These are phyloP conservation scores for Daldinia bambusicola DNA, from an alignment of 495 filamentous ascomycete genomes.

Conservation along the genomic window DNA sequence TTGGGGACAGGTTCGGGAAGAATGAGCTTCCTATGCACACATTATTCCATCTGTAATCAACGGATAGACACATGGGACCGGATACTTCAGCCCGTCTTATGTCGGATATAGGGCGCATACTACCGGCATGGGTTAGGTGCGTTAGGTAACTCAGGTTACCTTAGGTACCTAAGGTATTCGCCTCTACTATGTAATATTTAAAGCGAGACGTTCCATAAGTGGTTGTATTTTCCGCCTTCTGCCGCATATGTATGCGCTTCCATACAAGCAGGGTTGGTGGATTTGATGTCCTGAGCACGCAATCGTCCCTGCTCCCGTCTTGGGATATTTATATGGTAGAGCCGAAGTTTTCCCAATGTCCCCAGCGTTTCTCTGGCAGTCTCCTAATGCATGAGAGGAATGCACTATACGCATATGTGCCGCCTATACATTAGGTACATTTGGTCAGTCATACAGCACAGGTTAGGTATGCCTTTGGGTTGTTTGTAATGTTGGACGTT, in stretches of 20 bases:
- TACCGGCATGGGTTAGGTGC: too few relatives aligned
- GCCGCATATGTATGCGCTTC: not conserved
- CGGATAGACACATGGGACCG: not conserved
- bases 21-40: not conserved
- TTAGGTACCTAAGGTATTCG: not conserved
- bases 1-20: not conserved
- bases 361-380: not conserved
- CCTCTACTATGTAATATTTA: not conserved
- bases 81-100: not conserved
- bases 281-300: not conserved
- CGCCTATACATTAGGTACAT: too few relatives aligned
- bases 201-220: not conserved
- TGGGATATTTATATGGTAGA: not conserved
- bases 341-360: not conserved
- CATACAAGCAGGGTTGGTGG: not conserved
- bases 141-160: too few relatives aligned
- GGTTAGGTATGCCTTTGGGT: not conserved
- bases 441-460: too few relatives aligned
- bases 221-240: not conserved
- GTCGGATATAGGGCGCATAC: not conserved
- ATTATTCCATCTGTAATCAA: slow-evolving; percentile 2
- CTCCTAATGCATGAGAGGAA: too few relatives aligned
- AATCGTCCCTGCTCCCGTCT: not conserved
- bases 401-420: too few relatives aligned
- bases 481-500: not conserved